Evolutionary conservation across 208 protist genomes (phyloP).

Genomic region (Crithidia sp.): DNA sequence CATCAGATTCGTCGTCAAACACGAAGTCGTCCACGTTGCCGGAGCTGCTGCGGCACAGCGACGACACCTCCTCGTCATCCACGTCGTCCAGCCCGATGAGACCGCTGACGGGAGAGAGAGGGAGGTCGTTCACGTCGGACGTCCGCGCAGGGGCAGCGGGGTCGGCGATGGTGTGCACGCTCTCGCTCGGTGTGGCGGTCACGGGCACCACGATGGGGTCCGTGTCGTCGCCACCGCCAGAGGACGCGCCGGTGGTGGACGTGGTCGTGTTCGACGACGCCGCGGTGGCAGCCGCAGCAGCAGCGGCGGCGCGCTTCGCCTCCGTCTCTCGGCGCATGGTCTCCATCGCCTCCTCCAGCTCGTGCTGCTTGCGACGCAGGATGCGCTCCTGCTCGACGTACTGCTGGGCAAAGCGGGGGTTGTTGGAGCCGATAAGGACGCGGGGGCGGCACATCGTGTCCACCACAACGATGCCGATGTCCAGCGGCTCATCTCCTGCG

Average conservation of each 20-base stretch:
- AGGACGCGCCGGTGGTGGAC: background rate
- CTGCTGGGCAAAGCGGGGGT: slow-evolving; percentile 40
- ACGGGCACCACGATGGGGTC: background rate
- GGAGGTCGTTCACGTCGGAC: slow-evolving; percentile 1
- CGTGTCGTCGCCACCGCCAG: background rate
- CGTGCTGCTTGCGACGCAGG: slow-evolving; percentile 27
- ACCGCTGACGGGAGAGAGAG: background rate
- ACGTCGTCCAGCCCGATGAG: slow-evolving; percentile 26
- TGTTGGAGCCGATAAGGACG: slow-evolving; percentile 47
- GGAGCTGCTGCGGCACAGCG: slow-evolving; percentile 32
- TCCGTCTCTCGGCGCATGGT: slow-evolving; percentile 10
- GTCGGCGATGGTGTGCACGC: slow-evolving; percentile 15
- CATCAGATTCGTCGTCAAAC: slow-evolving; percentile 30
- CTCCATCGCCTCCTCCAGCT: slow-evolving; percentile 21
- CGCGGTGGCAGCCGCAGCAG: background rate
- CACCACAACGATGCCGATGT: slow-evolving; percentile 66
- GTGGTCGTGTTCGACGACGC: background rate
- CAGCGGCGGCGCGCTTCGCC: slow-evolving; percentile 13
- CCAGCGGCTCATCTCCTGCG: slow-evolving; percentile 18
- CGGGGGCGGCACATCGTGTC: slow-evolving; percentile 58
- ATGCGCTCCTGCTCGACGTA: slow-evolving; percentile 32
- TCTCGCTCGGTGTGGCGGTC: slow-evolving; percentile 22
- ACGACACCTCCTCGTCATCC: slow-evolving; percentile 35
- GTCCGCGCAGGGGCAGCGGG: slow-evolving; percentile 1
- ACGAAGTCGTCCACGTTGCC: slow-evolving; percentile 50